Base-by-base conservation (phyloP, 225 moss, liverwort and hornwort genomes). In the Anthoceros angustus region DNA sequence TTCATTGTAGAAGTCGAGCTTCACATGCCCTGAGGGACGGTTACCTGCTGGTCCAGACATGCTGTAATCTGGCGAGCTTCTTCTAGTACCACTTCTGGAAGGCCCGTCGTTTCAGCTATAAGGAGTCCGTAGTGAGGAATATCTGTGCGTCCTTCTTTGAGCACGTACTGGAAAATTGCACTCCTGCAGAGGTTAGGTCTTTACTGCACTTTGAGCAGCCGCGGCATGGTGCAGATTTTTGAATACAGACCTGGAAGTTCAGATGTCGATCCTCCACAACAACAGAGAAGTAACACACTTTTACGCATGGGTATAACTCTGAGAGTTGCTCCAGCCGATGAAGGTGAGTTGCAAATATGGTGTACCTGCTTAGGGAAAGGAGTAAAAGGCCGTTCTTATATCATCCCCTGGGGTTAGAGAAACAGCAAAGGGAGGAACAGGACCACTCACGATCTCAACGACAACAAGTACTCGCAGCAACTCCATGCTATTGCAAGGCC, bases 401-500 rank as follows among this genome's bases (percentile, higher is more conserved):
- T 39, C 5, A 50, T 7, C 41, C 39, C 40, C 12, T 12, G 62
- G 21, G 39, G 15, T 48, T 10, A 32, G 39, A 62, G 8, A 32
- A 16, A 62, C n/a, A n/a, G n/a, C n/a, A n/a, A n/a, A n/a, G n/a
- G 1, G 42, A 50, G 39, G 15, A 6, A 61, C 38, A 20, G 41
- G 41, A n/a, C 42, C 65, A 64, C 86, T 77, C 83, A 94, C 90
- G 84, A 86, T 76, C 83, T 87, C 61, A 76, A 74, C 69, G 85
- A 92, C 43, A 88, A 65, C 71, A 98, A 73, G 45, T 76, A 86
- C 70, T 98, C 95, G 77, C 95, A 83, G 77, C 88, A 91, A 74
- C 95, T 89, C 95, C 91, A 89, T 67, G 95, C 85, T 66, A 98
- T 89, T 62, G 87, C 87, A 76, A 92, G 76, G 49, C 91, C 95